A percentile compares a stretch with the other conserved stretches of the same genome.
phyloP scores from a whole-genome alignment of 1,284 basidiomycete genomes.

The Ustilago bromivora region DNA sequence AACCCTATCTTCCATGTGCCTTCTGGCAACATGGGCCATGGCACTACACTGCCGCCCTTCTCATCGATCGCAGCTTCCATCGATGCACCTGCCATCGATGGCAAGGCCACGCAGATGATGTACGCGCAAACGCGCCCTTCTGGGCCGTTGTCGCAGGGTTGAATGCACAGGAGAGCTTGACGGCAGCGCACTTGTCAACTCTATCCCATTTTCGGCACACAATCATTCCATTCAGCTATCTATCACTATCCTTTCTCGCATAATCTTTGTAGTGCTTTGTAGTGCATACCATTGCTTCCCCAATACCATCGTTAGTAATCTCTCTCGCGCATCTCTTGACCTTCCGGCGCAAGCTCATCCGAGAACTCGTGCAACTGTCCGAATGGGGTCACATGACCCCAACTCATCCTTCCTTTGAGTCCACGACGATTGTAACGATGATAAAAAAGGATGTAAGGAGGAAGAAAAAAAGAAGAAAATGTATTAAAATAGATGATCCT shows the following conservation, averaged over 20 bases:
- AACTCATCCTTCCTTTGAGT: no score
- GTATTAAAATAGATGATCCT: conserved; percentile 11
- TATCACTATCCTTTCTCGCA: conserved; percentile 16
- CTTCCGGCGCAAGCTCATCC: no score
- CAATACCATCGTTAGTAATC: conserved; percentile 35
- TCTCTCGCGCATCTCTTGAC: background rate
- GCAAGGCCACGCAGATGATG: conserved; percentile 41
- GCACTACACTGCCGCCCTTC: conserved; percentile 55
- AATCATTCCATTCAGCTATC: conserved; percentile 2
- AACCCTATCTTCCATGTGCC: conserved; percentile 59
- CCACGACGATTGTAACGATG: background rate
- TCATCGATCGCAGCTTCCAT: conserved; percentile 57
- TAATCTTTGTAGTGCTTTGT: conserved; percentile 19
- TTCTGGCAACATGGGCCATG: conserved; percentile 24
- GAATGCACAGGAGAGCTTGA: background rate
- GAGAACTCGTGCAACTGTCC: no score
- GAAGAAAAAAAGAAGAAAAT: conserved; percentile 5
- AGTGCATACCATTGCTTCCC: conserved; percentile 24
- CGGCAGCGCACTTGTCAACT: background rate
- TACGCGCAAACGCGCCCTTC: conserved; percentile 34
- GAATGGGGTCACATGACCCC: no score
- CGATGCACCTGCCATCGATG: conserved; percentile 31
- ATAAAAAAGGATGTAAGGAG: background rate
- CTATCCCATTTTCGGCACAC: background rate
- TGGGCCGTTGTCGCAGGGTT: conserved; percentile 32